A percentile compares a stretch with the other conserved stretches of the same genome.
Conservation (phyloP, 1,284 basidiomycete species). For the Ganoderma lucidum region DNA sequence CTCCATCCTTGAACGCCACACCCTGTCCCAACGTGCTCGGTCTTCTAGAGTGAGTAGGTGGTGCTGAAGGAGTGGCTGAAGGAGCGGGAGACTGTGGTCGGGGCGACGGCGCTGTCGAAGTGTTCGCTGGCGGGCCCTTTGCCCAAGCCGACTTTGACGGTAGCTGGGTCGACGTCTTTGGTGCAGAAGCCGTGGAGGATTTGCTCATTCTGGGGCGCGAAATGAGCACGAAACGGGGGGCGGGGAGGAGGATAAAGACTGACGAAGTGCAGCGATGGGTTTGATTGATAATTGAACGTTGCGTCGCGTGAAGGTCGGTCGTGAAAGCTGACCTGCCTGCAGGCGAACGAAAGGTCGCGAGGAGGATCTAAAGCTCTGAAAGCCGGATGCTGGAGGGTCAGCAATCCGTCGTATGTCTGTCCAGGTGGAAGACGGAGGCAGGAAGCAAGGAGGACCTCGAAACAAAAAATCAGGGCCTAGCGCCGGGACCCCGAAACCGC, state of each 20-base stretch:
- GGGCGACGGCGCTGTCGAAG: slow-evolving; percentile 63
- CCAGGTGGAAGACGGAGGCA: slow-evolving; percentile 46
- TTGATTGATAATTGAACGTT: slow-evolving; percentile 52
- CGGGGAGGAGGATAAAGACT: slow-evolving; percentile 41
- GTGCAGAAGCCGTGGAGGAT: slow-evolving; percentile 73
- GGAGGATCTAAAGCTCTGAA: slow-evolving; percentile 37
- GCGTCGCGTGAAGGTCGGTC: slow-evolving; percentile 74
- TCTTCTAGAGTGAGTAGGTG: slow-evolving; percentile 70
- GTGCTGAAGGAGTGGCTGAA: slow-evolving; percentile 53
- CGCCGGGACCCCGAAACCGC: slow-evolving; percentile 35
- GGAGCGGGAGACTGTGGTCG: slow-evolving; percentile 81
- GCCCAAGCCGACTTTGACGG: slow-evolving; percentile 83
- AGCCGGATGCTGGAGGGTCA: slow-evolving; percentile 45
- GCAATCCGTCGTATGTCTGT: slow-evolving; percentile 45
- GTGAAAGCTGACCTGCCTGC: slow-evolving; percentile 90
- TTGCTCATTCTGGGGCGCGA: slow-evolving; percentile 79
- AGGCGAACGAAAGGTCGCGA: slow-evolving; percentile 68
- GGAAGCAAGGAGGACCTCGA: slow-evolving; percentile 34
- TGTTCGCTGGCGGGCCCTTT: slow-evolving; percentile 76
- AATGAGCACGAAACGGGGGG: slow-evolving; percentile 24
- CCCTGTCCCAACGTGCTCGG: slow-evolving; percentile 75
- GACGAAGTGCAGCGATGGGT: slow-evolving; percentile 60
- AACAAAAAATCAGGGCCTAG: slow-evolving; percentile 43
- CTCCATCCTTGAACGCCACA: slow-evolving; percentile 78
- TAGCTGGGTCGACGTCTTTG: slow-evolving; percentile 75